Evolutionary conservation across 2,329 filamentous ascomycete species (phyloP), one percentile per base, ranked within the genome.

Genomic region (Periconia sp.): DNA sequence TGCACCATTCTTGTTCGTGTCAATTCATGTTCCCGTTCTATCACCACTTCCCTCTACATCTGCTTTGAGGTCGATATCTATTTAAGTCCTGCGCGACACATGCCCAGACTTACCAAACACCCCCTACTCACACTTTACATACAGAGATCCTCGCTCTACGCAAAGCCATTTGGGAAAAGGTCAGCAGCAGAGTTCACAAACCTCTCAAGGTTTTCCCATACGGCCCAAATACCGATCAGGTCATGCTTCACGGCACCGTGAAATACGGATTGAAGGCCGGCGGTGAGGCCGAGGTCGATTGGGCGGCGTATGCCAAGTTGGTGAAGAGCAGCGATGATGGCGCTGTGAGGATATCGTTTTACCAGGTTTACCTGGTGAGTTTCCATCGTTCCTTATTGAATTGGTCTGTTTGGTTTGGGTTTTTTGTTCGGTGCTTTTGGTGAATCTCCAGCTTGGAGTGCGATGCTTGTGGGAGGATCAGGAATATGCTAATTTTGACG

Each of bases 201-300:
- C 74, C 79, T 0, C 49, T 68, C 0, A 79, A 81, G 68, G 74
- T 84, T 35, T 83, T 80, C 61, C 75, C 80, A 0, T 82, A 81
- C 62, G 78, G 79, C 8, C 53, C 70, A 2, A 68, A 71, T 40
- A 66, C 75, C 1, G 68, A 79, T 30, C 79, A 84, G 57, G 74
- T 81, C 17, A 84, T 85, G 81, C 60, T 84, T 3, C 77, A 78
- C 58, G 82, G 82, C 1, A 79, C 68, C 3, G 82, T 84, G 13
- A 75, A 76, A 41, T 84, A 83, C 66, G 75, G 63, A 14, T 61
- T 84, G 50, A 82, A 81, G 62, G 79, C 79, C 61, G 82, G 81
- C 15, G 74, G 74, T 27, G 71, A 74, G 47, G 69, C 70, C 3
- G 63, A 63, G 2, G 65, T 82, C 3, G 80, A 83, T 11, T 86